Percentiles rank a stretch among this genome's conserved stretches.
Evolutionary conservation across 768 basidiomycete genomes (phyloP).

Genomic region (Coprinellus aureogranulatus): DNA sequence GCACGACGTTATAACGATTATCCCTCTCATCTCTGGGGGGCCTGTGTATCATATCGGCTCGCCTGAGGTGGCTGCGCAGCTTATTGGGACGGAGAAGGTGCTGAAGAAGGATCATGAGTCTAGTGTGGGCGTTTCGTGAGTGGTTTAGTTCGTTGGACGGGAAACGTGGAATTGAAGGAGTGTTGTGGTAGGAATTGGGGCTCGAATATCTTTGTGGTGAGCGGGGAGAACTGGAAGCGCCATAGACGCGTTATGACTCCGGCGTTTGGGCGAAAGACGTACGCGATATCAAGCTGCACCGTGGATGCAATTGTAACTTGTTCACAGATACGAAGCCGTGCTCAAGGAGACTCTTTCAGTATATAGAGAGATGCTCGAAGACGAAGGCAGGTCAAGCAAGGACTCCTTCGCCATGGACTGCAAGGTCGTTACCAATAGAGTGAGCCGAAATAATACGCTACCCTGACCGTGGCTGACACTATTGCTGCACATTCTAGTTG

Average conservation of each 20-base stretch:
- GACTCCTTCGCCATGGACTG: background rate
- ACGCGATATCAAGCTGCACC: background rate
- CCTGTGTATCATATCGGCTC: background rate
- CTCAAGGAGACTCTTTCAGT: background rate
- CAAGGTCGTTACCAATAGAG: no score
- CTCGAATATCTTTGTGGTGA: constrained; percentile 8
- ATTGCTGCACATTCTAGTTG: no score
- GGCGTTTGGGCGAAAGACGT: constrained; percentile 10
- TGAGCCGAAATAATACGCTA: no score
- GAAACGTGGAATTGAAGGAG: no score
- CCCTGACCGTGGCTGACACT: no score
- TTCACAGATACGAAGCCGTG: background rate
- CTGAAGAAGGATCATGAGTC: background rate
- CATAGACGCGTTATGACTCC: constrained; percentile 11
- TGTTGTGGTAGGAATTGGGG: constrained; percentile 10
- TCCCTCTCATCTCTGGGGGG: constrained; percentile 10
- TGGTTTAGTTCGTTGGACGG: no score
- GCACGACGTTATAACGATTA: constrained; percentile 23
- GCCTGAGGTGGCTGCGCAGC: background rate
- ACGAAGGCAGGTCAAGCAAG: background rate
- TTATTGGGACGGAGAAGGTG: background rate
- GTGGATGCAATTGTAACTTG: background rate
- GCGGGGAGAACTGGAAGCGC: constrained; percentile 9
- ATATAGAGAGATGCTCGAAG: background rate
- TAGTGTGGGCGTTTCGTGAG: background rate